Evolutionary conservation across 139 green algal species (phyloP), one percentile per base, ranked within the genome.

Genomic region (Ettlia oleoabundans): DNA sequence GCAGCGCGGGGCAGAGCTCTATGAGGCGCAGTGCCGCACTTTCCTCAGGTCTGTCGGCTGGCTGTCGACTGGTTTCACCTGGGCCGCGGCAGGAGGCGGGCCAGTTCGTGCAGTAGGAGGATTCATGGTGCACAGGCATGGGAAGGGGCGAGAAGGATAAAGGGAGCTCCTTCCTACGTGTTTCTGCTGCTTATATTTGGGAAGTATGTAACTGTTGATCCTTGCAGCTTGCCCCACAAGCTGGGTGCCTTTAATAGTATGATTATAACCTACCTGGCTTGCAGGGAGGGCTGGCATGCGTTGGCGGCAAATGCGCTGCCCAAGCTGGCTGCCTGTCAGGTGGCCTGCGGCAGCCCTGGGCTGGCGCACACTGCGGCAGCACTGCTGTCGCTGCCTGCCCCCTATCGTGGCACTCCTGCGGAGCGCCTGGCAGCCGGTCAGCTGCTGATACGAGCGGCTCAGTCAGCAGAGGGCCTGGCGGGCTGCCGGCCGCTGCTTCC

Each of bases 211-310:
- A n/a, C n/a, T n/a, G n/a, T n/a, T n/a, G n/a, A n/a, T n/a, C n/a
- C n/a, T n/a, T n/a, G n/a, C n/a, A n/a, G n/a, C n/a, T n/a, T n/a
- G n/a, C n/a, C n/a, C n/a, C n/a, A n/a, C n/a, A n/a, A n/a, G n/a
- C n/a, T n/a, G n/a, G n/a, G n/a, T n/a, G n/a, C n/a, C n/a, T n/a
- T n/a, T n/a, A n/a, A n/a, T n/a, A n/a, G n/a, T n/a, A n/a, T n/a
- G n/a, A n/a, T n/a, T n/a, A n/a, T n/a, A n/a, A n/a, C n/a, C n/a
- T n/a, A n/a, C n/a, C n/a, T n/a, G n/a, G n/a, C n/a, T n/a, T n/a
- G n/a, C n/a, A n/a, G 43, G 42, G 89, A 93, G 81, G 89, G 88
- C 58, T 93, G 89, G 89, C 76, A 74, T n/a, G 32, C 52, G 5
- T 43, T 90, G 61, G 88, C 86, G 21, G 84, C 84, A 3, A 9